Base-by-base conservation (phyloP, 2,329 filamentous ascomycete genomes). In the Didymella glomerata region DNA sequence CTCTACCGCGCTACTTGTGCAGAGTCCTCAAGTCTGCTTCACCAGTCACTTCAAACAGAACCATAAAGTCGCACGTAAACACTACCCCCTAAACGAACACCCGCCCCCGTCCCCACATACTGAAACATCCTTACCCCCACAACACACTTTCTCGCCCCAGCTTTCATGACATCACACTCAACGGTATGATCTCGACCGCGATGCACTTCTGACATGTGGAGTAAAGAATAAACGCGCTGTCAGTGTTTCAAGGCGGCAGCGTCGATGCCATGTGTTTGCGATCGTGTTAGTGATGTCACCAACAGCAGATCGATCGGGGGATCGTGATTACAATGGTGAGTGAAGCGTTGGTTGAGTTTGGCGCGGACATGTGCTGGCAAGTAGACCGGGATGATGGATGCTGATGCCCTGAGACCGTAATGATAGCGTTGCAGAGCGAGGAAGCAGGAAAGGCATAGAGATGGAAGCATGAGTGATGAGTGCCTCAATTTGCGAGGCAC, bases 241-340 rank as follows among this genome's bases (percentile, higher is more conserved):
- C 42, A 41, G 41, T 25, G 51, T 54, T 54, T 41, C 42, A 47
- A 41, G 14, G 34, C 34, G 7, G 34, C 18, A 24, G 34, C 5
- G 2, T 47, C 28, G 51, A 24, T 28, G 44, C 10, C 24, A 34
- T 28, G 14, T 45, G 49, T 52, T 45, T 52, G 28, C 49, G 49
- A 52, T 52, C 27, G 28, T 18, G 28, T 36, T 44, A 9, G 22
- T 52, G 51, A 41, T 47, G 34, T 47, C 34, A 47, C 16, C 16
- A n/a, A 10, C 16, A 50, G 10, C 8, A 36, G 14, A 30, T 13
- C 18, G 25, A 44, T 42, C 16, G 6, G 5, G n/a, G 18, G 9
- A 41, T 24, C 38, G n/a, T 1, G n/a, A 16, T 18, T 7, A 18
- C 3, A 1, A 13, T 22, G 18, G 4, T 14, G 13, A 41, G 38